Base-by-base conservation (phyloP, 305 asterid species). In the Caryopteris hybrid region DNA sequence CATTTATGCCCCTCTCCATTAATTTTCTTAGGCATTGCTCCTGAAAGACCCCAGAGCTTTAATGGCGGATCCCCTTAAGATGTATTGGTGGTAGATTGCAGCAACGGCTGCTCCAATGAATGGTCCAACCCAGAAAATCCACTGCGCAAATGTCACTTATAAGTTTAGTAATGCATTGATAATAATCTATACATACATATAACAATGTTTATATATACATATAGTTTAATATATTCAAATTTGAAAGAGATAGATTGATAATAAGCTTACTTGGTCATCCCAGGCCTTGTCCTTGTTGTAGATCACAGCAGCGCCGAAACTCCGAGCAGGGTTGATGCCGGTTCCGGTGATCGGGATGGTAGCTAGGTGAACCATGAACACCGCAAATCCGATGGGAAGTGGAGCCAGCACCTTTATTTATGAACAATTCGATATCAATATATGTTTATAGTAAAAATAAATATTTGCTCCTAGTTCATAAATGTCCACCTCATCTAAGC, bases 81-180 rank as follows among this genome's bases (percentile, higher is more conserved):
- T 69, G 72, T 42, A 81, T 33, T 79, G 84, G 51, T 85, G 88
- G 79, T 85, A 85, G 70, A 79, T 60, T 27, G 88, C 88, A 42
- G 87, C 91, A 5, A 76, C 72, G 0, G 80, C 79, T 25, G 91
- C 91, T 71, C 91, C 91, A 4, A 83, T 38, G 64, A 83, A 81
- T 23, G 91, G 91, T 18, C 91, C 91, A 27, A 85, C 91, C 91
- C 91, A 85, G 79, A 85, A 85, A 33, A 85, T 81, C 88, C 88
- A 85, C 89, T 87, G 81, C n/a, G n/a, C n/a, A n/a, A n/a, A n/a
- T n/a, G n/a, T n/a, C n/a, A n/a, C n/a, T n/a, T n/a, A n/a, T n/a
- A n/a, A n/a, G n/a, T n/a, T n/a, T n/a, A n/a, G n/a, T n/a, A n/a
- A n/a, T n/a, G n/a, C n/a, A n/a, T n/a, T n/a, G n/a, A n/a, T n/a